phyloP scores from a whole-genome alignment of 352 stramenopile species.

The Aphanomyces euteiches region DNA sequence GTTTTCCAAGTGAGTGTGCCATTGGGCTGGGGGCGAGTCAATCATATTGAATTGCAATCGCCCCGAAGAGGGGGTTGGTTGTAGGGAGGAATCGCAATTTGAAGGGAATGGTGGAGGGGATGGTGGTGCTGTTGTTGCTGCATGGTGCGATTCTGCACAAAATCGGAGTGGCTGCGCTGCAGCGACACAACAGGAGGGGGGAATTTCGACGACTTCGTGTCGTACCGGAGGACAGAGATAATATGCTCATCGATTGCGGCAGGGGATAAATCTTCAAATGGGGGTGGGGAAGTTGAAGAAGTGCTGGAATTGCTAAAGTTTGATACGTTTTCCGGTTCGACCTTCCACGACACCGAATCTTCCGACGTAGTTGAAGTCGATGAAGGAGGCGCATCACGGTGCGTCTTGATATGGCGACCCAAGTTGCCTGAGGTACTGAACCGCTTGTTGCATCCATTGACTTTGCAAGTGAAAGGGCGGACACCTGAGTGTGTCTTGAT shows the following conservation, averaged over 20 bases:
- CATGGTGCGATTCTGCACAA: constrained; percentile 6
- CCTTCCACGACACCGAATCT: background rate
- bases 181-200: constrained; percentile 6
- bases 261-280: constrained; percentile 3
- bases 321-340: background rate
- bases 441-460: constrained; percentile 46
- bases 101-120: background rate
- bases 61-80: background rate
- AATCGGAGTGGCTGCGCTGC: constrained; percentile 26
- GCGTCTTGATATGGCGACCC: constrained; percentile 56
- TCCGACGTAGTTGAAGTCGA: background rate
- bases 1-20: constrained; percentile 11
- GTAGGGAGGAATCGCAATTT: constrained; percentile 22
- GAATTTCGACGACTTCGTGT: constrained; percentile 14
- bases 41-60: constrained; percentile 27
- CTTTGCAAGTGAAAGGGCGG: constrained; percentile 50
- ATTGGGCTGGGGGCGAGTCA: constrained; percentile 18
- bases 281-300: constrained; percentile 6
- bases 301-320: background rate
- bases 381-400: constrained; percentile 30
- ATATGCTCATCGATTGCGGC: constrained; percentile 26
- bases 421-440: constrained; percentile 61
- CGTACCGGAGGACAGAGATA: constrained; percentile 20
- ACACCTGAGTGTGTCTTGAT: constrained; percentile 79
- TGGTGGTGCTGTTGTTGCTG: background rate